Evolutionary conservation across 1,139 yeast genomes (phyloP), one percentile per base, ranked within the genome.

Genomic region (Ashbya aceris): DNA sequence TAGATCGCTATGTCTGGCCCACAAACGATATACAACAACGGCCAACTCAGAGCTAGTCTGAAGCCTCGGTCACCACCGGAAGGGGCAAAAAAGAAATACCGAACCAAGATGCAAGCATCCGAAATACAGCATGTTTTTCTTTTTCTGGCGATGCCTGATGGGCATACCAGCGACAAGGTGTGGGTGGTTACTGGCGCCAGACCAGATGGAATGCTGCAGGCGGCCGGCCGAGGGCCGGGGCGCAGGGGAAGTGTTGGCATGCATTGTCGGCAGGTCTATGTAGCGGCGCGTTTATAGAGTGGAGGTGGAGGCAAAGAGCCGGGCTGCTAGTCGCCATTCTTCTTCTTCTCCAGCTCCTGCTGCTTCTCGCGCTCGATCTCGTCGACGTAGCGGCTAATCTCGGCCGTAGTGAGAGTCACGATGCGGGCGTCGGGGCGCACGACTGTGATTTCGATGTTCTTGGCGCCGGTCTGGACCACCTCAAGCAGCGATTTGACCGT

Each of bases 381-480:
- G 47, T 79, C 78, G 40, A 91, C 96, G 54, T 79, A 76, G 42
- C 71, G 71, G 52, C 79, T 83, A 51, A 93, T 79, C 52, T 82
- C 85, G 27, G 84, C 96, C 44, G 77, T 74, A 27, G 77, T 69
- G 61, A 83, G 71, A 45, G 71, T 68, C 49, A 70, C 65, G 51
- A 79, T 73, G 51, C 72, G 69, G 23, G 52, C 40, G 45, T 76
- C 77, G 29, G 96, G 84, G 51, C 76, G 77, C 74, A 91, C 78
- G 38, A 93, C 82, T 10, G 95, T 83, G 44, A 91, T 80, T 65
- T 91, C 99, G 60, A 91, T 87, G 64, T 91, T 91, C 62, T 86
- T 84, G 36, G 96, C 95, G 32, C 98, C 98, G 2, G 97, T 89
- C 67, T 93, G 98, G 27, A 91, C 98, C 42, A 91, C 97, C 64